These are phyloP conservation scores for Hyphodiscus sp. DNA, from an alignment of 2,329 filamentous ascomycete genomes.

Conservation along the genomic window DNA sequence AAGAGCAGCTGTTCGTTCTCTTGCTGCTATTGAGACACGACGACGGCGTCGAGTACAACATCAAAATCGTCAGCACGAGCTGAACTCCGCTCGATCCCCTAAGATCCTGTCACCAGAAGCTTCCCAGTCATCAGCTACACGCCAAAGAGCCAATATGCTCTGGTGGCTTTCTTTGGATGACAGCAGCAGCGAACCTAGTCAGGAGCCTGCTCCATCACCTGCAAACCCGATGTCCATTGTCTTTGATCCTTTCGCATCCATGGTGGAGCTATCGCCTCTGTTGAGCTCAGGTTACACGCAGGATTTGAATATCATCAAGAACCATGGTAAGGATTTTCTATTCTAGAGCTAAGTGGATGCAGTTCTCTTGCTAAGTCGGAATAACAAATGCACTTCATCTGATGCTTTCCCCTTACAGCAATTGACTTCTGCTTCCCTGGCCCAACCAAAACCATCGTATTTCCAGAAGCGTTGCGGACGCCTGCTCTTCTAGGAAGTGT, in stretches of 20 bases:
- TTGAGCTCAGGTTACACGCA: background rate
- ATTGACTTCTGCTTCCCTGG: background rate
- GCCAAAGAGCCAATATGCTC: background rate
- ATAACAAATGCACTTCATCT: background rate
- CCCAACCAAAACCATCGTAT: background rate
- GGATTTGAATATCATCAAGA: background rate
- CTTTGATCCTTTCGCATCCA: slow-evolving; percentile 1
- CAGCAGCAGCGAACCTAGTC: background rate
- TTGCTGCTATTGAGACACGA: background rate
- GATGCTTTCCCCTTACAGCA: background rate
- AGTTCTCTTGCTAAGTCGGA: background rate
- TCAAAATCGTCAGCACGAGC: background rate
- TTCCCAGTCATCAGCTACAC: background rate
- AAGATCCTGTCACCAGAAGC: background rate
- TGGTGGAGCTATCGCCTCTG: background rate
- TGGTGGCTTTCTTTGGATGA: background rate
- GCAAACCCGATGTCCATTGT: background rate
- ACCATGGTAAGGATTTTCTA: background rate
- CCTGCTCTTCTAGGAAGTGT: slow-evolving; percentile 1
- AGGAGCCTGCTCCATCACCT: background rate
- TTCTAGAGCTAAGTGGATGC: too few relatives aligned
- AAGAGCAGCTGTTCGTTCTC: background rate
- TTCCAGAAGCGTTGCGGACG: background rate
- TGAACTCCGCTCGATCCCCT: background rate
- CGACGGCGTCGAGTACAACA: background rate